phyloP scores from a whole-genome alignment of 2,329 filamentous ascomycete genomes.

The Fusarium phyllophilum region DNA sequence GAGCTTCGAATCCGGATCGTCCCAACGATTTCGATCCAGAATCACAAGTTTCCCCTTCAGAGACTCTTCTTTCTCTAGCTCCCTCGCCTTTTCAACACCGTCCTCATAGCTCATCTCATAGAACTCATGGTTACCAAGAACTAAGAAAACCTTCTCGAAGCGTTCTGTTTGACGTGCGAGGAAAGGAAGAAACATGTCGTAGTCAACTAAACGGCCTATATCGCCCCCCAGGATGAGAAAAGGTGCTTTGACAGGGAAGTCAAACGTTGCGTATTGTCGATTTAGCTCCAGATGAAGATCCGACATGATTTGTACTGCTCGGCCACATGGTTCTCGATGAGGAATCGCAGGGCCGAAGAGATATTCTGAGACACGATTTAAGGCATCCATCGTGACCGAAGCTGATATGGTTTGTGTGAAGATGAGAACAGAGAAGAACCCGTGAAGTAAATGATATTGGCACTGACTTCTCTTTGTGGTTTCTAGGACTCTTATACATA shows the following conservation, averaged over 20 bases:
- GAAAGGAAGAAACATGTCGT: constrained; percentile 57
- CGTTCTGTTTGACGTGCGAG: constrained; percentile 53
- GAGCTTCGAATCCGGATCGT: constrained; percentile 54
- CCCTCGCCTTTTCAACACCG: constrained; percentile 51
- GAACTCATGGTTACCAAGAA: constrained; percentile 66
- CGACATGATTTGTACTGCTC: constrained; percentile 53
- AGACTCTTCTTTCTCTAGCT: constrained; percentile 51
- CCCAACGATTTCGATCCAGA: constrained; percentile 54
- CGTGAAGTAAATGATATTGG: not conserved
- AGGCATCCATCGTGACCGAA: constrained; percentile 17
- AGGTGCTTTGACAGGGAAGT: constrained; percentile 53
- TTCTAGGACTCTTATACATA: constrained; percentile 28
- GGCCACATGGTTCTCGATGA: constrained; percentile 31
- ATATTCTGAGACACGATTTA: constrained; percentile 35
- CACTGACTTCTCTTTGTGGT: not conserved
- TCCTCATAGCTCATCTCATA: constrained; percentile 55
- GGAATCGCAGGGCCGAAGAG: constrained; percentile 25
- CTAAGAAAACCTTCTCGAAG: constrained; percentile 58
- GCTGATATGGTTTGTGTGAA: not conserved
- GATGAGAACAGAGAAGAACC: not conserved
- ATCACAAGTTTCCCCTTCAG: constrained; percentile 54
- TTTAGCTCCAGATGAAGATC: constrained; percentile 62
- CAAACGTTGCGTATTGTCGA: constrained; percentile 55
- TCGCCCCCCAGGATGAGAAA: constrained; percentile 61
- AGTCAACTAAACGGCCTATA: constrained; percentile 60